Conservation (phyloP, 2,329 filamentous ascomycete species). For the Colletotrichum phormii region DNA sequence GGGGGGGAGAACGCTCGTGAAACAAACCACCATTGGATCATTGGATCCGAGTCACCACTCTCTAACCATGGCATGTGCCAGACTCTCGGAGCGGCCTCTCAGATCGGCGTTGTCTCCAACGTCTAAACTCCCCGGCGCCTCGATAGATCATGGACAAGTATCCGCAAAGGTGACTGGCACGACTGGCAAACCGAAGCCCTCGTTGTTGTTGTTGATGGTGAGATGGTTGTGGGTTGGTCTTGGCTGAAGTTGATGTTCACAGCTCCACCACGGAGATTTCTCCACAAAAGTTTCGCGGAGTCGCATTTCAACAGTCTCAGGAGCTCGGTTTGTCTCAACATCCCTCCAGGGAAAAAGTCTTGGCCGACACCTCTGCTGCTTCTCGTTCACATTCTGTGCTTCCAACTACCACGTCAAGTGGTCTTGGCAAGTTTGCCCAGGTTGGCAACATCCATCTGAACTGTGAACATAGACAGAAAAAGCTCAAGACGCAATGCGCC, state of each 20-base stretch:
- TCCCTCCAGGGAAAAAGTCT: background rate
- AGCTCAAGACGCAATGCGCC: background rate
- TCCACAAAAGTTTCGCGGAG: constrained; percentile 31
- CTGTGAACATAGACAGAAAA: background rate
- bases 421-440: background rate
- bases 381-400: background rate
- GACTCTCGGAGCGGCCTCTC: background rate
- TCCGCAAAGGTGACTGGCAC: background rate
- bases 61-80: background rate
- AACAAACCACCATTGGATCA: background rate
- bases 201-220: background rate
- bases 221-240: background rate
- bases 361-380: background rate
- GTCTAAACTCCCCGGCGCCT: background rate
- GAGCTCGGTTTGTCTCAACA: background rate
- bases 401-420: background rate
- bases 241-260: background rate
- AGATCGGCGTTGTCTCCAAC: background rate
- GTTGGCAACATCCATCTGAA: background rate
- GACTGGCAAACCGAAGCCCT: background rate
- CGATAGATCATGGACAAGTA: background rate
- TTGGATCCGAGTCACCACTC: background rate
- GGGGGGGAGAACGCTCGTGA: background rate
- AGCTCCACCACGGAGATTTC: background rate
- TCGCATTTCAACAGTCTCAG: constrained; percentile 30